Conservation (phyloP, 106 monocot genomes). For the Posidonia australis region DNA sequence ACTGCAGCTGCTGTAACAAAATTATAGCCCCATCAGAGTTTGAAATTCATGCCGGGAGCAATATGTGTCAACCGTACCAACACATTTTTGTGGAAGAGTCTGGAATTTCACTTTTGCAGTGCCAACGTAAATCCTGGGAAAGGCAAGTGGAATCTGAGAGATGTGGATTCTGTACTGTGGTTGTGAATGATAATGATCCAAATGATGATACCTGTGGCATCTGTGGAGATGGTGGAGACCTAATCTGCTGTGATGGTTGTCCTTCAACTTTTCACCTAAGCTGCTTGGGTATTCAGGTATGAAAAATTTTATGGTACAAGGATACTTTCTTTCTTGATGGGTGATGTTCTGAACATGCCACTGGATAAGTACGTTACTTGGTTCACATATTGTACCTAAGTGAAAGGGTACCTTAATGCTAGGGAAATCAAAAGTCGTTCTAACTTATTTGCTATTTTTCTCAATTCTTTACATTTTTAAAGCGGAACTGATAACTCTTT, state of each 20-base stretch:
- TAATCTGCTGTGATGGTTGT: slow-evolving; percentile 30
- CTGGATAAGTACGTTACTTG: too few relatives aligned
- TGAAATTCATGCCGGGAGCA: slow-evolving; percentile 85
- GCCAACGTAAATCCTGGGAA: slow-evolving; percentile 62
- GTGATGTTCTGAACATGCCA: too few relatives aligned
- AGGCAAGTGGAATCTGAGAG: slow-evolving; percentile 35
- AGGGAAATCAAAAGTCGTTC: too few relatives aligned
- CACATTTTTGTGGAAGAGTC: slow-evolving; percentile 47
- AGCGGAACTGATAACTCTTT: too few relatives aligned
- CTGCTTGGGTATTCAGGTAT: slow-evolving; percentile 79
- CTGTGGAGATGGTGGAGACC: slow-evolving; percentile 31
- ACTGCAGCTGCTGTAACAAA: slow-evolving; percentile 67
- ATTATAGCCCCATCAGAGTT: slow-evolving; percentile 48
- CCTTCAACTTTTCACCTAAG: slow-evolving; percentile 24
- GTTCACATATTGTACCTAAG: too few relatives aligned
- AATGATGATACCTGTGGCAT: slow-evolving; percentile 63
- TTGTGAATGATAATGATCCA: slow-evolving; percentile 44
- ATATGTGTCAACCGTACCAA: slow-evolving; percentile 43
- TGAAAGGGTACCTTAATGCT: too few relatives aligned
- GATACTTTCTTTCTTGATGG: too few relatives aligned
- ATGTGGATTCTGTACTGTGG: slow-evolving; percentile 28
- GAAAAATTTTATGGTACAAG: background rate
- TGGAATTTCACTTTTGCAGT: slow-evolving; percentile 45
- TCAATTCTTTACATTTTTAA: too few relatives aligned
- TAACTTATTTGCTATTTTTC: too few relatives aligned